phyloP scores from a whole-genome alignment of 2,329 filamentous ascomycete species.

The Calonectria crousiana region DNA sequence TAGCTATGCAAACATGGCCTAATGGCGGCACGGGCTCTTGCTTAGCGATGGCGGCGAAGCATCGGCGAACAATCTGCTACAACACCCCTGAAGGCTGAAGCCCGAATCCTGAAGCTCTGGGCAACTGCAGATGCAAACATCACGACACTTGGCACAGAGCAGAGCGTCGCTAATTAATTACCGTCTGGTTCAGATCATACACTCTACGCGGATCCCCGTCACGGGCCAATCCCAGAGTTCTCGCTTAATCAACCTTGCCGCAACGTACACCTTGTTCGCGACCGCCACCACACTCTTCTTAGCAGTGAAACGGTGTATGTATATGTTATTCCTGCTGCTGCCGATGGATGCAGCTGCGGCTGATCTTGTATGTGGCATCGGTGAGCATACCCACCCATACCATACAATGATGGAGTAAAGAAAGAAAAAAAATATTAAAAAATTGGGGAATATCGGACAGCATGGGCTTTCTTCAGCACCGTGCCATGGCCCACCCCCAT shows the following conservation, averaged over 20 bases:
- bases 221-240: slow-evolving; percentile 66
- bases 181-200: background rate
- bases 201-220: slow-evolving; percentile 30
- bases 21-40: background rate
- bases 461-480: slow-evolving; percentile 77
- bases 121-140: slow-evolving; percentile 20
- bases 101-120: background rate
- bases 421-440: slow-evolving; percentile 60
- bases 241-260: slow-evolving; percentile 61
- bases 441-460: slow-evolving; percentile 76
- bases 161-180: slow-evolving; percentile 19
- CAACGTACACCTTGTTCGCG: slow-evolving; percentile 67
- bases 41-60: slow-evolving; percentile 4
- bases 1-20: background rate
- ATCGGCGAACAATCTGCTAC: background rate
- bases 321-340: background rate
- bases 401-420: slow-evolving; percentile 43
- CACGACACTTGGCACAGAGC: slow-evolving; percentile 29
- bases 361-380: slow-evolving; percentile 15
- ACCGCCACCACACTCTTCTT: slow-evolving; percentile 23
- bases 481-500: slow-evolving; percentile 68
- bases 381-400: slow-evolving; percentile 74
- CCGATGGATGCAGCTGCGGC: background rate
- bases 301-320: background rate
- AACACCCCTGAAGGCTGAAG: slow-evolving; percentile 6